Evolutionary conservation across 352 stramenopile genomes (phyloP), one percentile per base, ranked within the genome.

Genomic region (Blastocystis sp.): DNA sequence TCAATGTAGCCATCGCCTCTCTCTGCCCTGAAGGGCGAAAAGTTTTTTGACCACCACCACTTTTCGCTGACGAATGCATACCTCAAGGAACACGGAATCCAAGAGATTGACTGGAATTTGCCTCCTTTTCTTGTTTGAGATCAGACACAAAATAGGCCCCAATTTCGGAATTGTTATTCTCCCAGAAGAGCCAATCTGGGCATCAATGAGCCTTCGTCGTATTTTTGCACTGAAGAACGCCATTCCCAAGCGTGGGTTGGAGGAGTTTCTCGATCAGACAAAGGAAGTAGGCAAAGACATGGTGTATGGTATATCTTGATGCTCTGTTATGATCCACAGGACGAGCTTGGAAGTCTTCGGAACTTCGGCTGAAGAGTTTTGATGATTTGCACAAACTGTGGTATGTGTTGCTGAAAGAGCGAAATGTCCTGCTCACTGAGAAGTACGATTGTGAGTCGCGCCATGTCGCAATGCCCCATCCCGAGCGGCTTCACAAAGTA

Each of bases 341-440:
- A 76, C 93, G 96, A 89, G 93, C 96, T 62, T 99, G 96, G 96
- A 96, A 94, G 87, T 96, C 94, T 34, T 95, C 93, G 92, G 97
- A 98, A 93, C 93, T 99, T 85, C 95, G 96, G 68, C 92, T 96
- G 81, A 99, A 99, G 92, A 97, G 93, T 91, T 98, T 96, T 73
- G 95, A 98, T 53, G 96, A 99, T 93, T 93, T 98, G 73, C 96
- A 98, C 93, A 98, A 98, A 92, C 93, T 99, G 45, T 99, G 96
- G 96, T 98, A 95, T 90, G 95, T 98, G 87, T 92, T 98, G 50
- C 96, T 98, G 87, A 98, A 98, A 93, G 96, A 99, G 92, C 94
- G 94, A 85, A 98, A 99, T 90, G 96, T 96, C 92, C 93, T 99
- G 45, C 91, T 98, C 76, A 98, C 96, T 18, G 96, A 99, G 92